Conservation (phyloP, 192 early-diverging fungal genomes). For the Coemansia reversa region DNA sequence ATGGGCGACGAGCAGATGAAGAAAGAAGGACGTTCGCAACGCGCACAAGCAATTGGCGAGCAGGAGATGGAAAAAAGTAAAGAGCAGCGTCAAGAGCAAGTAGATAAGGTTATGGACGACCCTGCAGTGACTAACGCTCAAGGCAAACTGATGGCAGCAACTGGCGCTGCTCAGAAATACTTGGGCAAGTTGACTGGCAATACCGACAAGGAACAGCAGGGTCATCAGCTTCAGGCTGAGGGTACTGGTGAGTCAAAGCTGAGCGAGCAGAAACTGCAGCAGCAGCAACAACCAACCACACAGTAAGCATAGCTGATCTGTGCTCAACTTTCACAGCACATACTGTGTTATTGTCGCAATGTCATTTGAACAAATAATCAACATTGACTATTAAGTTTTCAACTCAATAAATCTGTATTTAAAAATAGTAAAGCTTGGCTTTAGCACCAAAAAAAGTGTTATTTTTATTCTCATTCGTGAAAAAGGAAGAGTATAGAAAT, state of each 20-base stretch:
- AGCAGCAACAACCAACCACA: neutral
- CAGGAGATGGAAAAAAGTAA: conserved; percentile 13
- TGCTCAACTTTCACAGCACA: neutral
- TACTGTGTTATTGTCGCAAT: neutral
- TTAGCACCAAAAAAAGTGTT: no score
- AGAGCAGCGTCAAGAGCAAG: neutral
- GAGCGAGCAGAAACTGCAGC: neutral
- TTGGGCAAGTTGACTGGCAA: conserved; percentile 26
- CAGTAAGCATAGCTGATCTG: neutral
- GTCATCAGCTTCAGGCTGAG: conserved; percentile 16
- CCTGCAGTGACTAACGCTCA: conserved; percentile 1
- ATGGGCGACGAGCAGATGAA: conserved; percentile 16
- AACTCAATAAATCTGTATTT: neutral
- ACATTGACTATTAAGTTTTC: neutral
- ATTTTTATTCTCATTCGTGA: neutral
- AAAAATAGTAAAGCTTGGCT: neutral
- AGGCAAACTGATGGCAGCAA: conserved; percentile 1
- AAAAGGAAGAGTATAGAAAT: neutral
- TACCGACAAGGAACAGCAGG: conserved; percentile 13
- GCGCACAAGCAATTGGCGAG: conserved; percentile 19
- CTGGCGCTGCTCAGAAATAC: conserved; percentile 21
- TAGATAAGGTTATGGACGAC: conserved; percentile 3
- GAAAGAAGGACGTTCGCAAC: conserved; percentile 10
- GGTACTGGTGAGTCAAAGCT: conserved; percentile 6
- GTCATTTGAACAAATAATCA: neutral